phyloP scores from a whole-genome alignment of 2,329 filamentous ascomycete species.

The Myriosclerotinia duriaeana region DNA sequence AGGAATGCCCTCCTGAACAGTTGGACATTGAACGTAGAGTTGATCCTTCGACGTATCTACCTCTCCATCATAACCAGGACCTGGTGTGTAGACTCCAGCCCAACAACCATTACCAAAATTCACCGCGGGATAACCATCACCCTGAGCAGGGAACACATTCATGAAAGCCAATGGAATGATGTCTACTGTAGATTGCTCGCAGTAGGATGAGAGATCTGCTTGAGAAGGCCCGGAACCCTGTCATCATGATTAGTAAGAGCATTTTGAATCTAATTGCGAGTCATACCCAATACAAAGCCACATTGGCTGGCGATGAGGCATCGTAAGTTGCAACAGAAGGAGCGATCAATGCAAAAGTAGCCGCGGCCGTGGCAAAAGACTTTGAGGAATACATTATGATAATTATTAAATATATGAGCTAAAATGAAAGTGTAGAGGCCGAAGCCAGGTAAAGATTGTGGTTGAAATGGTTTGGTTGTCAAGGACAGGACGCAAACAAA shows the following conservation, averaged over 20 bases:
- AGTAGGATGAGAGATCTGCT: conserved; percentile 43
- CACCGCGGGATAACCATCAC: conserved; percentile 45
- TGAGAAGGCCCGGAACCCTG: conserved; percentile 47
- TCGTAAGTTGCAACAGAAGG: conserved; percentile 38
- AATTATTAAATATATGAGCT: conserved; percentile 27
- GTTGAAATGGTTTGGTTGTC: conserved; percentile 35
- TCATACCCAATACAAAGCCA: conserved; percentile 47
- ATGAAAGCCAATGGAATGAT: conserved; percentile 48
- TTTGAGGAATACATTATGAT: conserved; percentile 39
- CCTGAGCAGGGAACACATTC: conserved; percentile 45
- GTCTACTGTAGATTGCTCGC: conserved; percentile 44
- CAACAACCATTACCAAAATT: conserved; percentile 48
- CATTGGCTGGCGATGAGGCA: conserved; percentile 42
- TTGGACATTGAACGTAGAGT: conserved; percentile 42
- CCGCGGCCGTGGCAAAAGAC: conserved; percentile 32
- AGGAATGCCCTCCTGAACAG: conserved; percentile 43
- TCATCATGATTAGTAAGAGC: conserved; percentile 17
- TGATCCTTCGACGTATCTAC: conserved; percentile 40
- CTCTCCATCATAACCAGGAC: conserved; percentile 35
- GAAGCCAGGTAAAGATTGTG: conserved; percentile 35
- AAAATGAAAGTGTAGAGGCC: conserved; percentile 20
- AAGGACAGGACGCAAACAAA: conserved; percentile 43
- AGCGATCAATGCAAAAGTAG: conserved; percentile 35
- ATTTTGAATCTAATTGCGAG: background rate
- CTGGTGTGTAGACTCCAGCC: conserved; percentile 38